Evolutionary conservation across 2,329 filamentous ascomycete species (phyloP), one percentile per base, ranked within the genome.

Genomic region (Scedosporium aurantiacum): DNA sequence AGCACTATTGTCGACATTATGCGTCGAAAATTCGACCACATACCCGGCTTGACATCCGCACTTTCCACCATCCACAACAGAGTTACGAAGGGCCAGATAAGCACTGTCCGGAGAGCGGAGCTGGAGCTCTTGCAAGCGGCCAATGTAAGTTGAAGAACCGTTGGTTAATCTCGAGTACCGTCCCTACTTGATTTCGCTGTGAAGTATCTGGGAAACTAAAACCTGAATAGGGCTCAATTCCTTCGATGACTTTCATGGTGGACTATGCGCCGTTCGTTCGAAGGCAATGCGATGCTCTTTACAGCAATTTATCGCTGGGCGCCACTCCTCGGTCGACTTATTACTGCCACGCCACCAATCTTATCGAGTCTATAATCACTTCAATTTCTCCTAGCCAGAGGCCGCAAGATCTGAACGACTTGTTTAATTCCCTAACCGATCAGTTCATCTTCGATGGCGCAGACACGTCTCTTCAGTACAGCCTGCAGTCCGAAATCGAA

Each of bases 51-150:
- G 27, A 60, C 67, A 5, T 62, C 65, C 3, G 69, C 69, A 37
- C 67, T 82, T 28, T 63, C 68, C 37, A 66, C 67, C 3, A 68
- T 82, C 4, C 64, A 70, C 25, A 68, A 71, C 45, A 72, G 70
- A 14, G 68, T 78, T 58, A 67, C 67, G 32, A 68, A 66, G n/a
- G 74, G 74, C 7, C 68, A 67, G 50, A 70, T 78, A 21, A 16
- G 67, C 14, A 79, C 75, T 16, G 70, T 76, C 18, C 75, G 81
- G 14, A 75, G 74, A 55, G 68, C 81, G 1, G 81, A 84, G 67
- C 68, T 84, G 18, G 78, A 82, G 62, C 66, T 82, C 4, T 72
- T 83, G 58, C 73, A 78, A 60, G 74, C 73, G 12, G 81, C 80
- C 65, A 81, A 78, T 74, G 80, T 82, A 66, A 67, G 73, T 47